Conservation (phyloP, 2,329 filamentous ascomycete genomes). For the Fusarium begoniae region DNA sequence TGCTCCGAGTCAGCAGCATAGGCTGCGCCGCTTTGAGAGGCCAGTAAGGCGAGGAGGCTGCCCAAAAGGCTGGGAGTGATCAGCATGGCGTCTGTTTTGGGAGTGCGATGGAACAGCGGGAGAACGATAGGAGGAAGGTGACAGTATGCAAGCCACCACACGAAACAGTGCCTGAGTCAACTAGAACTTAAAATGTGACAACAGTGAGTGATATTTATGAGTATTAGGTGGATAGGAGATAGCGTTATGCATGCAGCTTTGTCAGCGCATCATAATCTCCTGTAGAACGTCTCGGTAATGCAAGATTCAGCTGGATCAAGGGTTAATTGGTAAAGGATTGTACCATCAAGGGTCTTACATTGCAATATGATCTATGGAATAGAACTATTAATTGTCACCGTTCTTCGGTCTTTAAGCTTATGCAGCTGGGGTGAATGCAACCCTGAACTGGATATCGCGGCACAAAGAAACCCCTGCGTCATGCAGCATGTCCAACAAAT, state of each 20-base stretch:
- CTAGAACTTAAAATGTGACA: background rate
- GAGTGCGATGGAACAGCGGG: background rate
- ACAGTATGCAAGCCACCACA: background rate
- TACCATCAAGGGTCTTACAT: background rate
- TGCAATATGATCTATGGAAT: background rate
- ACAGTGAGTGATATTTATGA: background rate
- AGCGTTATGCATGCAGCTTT: background rate
- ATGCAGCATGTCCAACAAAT: background rate
- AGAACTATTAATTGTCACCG: background rate
- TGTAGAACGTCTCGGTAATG: background rate
- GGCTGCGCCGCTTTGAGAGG: slow-evolving; percentile 4
- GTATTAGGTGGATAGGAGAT: background rate
- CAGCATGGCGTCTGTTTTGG: slow-evolving; percentile 9
- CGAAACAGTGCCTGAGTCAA: background rate
- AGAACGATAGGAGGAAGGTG: background rate
- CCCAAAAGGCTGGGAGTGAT: slow-evolving; percentile 7
- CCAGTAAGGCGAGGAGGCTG: slow-evolving; percentile 7
- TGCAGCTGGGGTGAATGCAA: background rate
- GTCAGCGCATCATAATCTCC: background rate
- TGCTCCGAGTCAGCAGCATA: slow-evolving; percentile 18
- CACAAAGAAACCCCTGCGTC: background rate
- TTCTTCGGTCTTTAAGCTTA: background rate
- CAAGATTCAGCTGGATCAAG: background rate
- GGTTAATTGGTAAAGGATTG: background rate
- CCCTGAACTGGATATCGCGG: background rate